Evolutionary conservation across 805 yeast genomes (phyloP), one percentile per base, ranked within the genome.

Genomic region (Saccharomycopsis sp.): DNA sequence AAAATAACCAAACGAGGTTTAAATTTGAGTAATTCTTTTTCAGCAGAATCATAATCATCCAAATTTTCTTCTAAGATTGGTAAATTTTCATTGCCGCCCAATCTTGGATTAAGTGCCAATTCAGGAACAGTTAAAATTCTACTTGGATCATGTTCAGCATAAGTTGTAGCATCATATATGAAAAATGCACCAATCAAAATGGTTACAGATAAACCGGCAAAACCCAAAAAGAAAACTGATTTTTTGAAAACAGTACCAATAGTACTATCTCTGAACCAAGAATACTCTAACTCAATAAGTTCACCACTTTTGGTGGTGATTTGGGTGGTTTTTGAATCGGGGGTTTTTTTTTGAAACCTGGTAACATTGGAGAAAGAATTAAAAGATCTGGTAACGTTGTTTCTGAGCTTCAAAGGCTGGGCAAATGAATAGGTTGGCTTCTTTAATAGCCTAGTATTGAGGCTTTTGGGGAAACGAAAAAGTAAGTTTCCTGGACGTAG

Each of bases 1-100:
- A 78, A 60, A 26, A 78, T 63, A 3, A 78, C 82, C 39, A 78
- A 58, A 45, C 68, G 67, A 27, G 79, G 80, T 53, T 67, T 74
- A 45, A 60, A 67, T 44, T 66, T 62, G 8, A 62, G 44, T n/a
- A 57, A 49, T 41, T 66, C 68, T 48, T 69, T 70, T n/a, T 57
- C 66, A 17, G 61, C 65, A 21, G 61, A 56, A 52, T 79, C 85
- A 45, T 64, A 69, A 30, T 73, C 71, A 51, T 78, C 86, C 40
- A 79, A 57, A 44, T 69, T 70, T 27, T 69, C 64, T 29, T 66
- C 66, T 46, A 76, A 61, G 21, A 79, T 70, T 1, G 84, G 85
- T 44, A 79, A 59, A 49, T 79, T 75, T 52, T 79, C 82, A 18
- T 86, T 85, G 2, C 87, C 87, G 5, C 86, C 86, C 5, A 52